Conservation (phyloP, 257 asterid genomes). For the Capsicum pubescens region DNA sequence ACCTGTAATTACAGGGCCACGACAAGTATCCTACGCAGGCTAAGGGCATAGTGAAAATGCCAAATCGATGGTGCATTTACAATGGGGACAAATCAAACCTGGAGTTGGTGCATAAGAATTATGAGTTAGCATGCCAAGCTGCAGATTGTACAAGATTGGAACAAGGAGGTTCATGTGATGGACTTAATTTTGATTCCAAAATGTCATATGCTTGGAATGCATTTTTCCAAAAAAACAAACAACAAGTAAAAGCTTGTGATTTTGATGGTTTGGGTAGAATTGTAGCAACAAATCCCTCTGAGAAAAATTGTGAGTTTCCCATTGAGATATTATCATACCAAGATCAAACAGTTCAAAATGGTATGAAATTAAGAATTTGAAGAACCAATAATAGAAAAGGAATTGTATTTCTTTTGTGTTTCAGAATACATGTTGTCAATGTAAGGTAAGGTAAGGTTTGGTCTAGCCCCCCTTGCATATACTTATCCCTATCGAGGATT, state of each 20-base stretch:
- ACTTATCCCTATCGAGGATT: no score
- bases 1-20: slow-evolving; percentile 37
- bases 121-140: slow-evolving; percentile 20
- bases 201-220: slow-evolving; percentile 59
- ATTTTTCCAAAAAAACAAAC: slow-evolving; percentile 48
- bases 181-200: slow-evolving; percentile 28
- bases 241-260: slow-evolving; percentile 35
- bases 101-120: neutral
- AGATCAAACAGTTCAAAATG: neutral
- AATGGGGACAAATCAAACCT: neutral
- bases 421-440: neutral
- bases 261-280: slow-evolving; percentile 47
- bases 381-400: neutral
- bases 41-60: slow-evolving; percentile 44
- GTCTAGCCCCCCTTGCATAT: no score
- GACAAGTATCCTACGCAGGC: slow-evolving; percentile 47
- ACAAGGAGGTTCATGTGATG: slow-evolving; percentile 52
- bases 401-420: neutral
- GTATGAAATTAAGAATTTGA: neutral
- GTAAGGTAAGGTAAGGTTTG: no score
- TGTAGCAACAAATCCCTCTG: slow-evolving; percentile 42
- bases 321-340: slow-evolving; percentile 27
- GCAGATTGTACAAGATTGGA: slow-evolving; percentile 52
- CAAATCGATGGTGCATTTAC: slow-evolving; percentile 46
- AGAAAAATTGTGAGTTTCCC: slow-evolving; percentile 36